Base-by-base conservation (phyloP, 345 rosid genomes). In the Angophora floribunda region DNA sequence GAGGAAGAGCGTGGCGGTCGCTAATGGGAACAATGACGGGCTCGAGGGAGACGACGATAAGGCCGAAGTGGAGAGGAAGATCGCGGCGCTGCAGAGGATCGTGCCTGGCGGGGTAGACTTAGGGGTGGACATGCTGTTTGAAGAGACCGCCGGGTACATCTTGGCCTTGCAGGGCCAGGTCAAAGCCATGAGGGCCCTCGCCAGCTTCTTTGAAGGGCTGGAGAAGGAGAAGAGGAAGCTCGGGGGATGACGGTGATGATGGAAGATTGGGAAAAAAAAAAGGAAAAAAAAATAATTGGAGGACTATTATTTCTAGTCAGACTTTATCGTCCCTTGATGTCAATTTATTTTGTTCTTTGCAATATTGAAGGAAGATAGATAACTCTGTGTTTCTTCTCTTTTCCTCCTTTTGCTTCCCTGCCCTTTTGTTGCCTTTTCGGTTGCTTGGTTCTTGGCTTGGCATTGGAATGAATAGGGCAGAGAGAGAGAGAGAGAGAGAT, bases 101-200 rank as follows among this genome's bases (percentile, higher is more conserved):
- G 94, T 96, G 30, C 98, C 98, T 0, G 98, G 97, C 49, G 97
- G 97, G 9, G 94, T 92, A n/a, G 87, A 89, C 26, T 93, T 96
- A 30, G 96, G 93, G 16, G 92, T 89, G 15, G 98, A 95, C 87
- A 90, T 91, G 89, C 90, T 96, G 89, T 95, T 94, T 78, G 95
- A 96, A 92, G 96, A 95, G 88, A 96, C 97, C 12, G 98, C 98
- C 52, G 95, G 78, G 30, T 96, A 96, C 89, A 96, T 96, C 16
- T 86, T 93, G 92, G 89, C 93, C 88, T 88, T 96, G 90, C 93
- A 94, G 89, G 91, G 90, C 89, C 98, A 95, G 87, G 91, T 96
- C 87, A 93, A 90, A 91, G 92, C 95, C 91, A 91, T 95, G 95
- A 92, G 90, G 90, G 91, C 90, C 30, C 95, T 96, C 47, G 67